Conservation (phyloP, 1,284 basidiomycete genomes). For the Moniliophthora roreri region DNA sequence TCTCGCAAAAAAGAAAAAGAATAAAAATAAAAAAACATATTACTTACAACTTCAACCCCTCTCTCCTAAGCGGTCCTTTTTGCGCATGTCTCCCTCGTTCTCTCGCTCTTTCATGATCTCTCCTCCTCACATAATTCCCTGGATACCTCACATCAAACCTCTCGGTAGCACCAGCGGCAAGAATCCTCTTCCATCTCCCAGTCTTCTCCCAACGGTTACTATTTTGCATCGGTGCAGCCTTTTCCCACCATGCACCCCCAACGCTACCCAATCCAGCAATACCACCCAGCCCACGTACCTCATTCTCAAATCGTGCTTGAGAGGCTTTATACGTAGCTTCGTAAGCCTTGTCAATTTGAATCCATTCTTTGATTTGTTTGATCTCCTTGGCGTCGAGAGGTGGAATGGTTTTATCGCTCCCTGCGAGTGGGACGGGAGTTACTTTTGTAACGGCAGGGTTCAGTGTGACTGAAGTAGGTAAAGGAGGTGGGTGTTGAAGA, state of each 20-base stretch:
- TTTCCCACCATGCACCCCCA: conserved; percentile 14
- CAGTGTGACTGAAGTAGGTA: conserved; percentile 41
- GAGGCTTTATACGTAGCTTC: conserved; percentile 23
- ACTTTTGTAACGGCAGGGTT: conserved; percentile 67
- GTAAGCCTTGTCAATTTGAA: conserved; percentile 49
- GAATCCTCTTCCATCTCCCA: conserved; percentile 32
- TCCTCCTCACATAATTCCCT: conserved; percentile 24
- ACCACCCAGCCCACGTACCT: too few relatives aligned
- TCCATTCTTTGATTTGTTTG: conserved; percentile 40
- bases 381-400: conserved; percentile 44
- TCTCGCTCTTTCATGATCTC: conserved; percentile 31
- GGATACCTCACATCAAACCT: conserved; percentile 74
- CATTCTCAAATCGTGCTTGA: too few relatives aligned
- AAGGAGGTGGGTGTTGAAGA: conserved; percentile 21
- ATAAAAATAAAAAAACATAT: conserved; percentile 14
- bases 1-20: conserved; percentile 16
- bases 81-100: conserved; percentile 26
- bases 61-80: conserved; percentile 56
- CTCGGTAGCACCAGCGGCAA: conserved; percentile 36
- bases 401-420: conserved; percentile 54
- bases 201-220: conserved; percentile 46
- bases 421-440: conserved; percentile 58
- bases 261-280: neutral
- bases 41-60: conserved; percentile 71
- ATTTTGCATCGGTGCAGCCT: conserved; percentile 26